A percentile compares a stretch with the other conserved stretches of the same genome.
These are phyloP conservation scores for Tolypocladium pustulatum DNA, from an alignment of 2,329 filamentous ascomycete genomes.

Conservation along the genomic window DNA sequence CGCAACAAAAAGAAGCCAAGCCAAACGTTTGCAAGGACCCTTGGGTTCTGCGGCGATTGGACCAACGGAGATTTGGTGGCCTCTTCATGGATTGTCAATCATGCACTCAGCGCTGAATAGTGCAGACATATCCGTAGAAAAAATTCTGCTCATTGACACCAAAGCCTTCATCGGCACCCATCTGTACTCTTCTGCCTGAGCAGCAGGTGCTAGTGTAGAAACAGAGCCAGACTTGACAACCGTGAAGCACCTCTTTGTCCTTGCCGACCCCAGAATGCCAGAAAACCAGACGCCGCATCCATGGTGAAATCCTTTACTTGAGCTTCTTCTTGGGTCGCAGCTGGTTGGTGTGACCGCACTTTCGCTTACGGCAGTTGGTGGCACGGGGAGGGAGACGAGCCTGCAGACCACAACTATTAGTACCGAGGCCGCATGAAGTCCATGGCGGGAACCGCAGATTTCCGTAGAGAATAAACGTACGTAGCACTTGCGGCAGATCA, in stretches of 20 bases:
- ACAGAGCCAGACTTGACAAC: constrained; percentile 25
- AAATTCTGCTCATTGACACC: constrained; percentile 1
- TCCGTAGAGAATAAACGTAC: constrained; percentile 43
- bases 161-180: constrained; percentile 18
- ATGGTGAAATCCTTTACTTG: constrained; percentile 48
- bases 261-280: constrained; percentile 27
- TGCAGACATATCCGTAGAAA: not conserved
- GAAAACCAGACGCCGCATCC: constrained; percentile 34
- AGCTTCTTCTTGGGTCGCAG: constrained; percentile 99
- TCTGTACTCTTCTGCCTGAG: constrained; percentile 26
- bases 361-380: constrained; percentile 99
- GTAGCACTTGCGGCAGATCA: constrained; percentile 99
- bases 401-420: constrained; percentile 21
- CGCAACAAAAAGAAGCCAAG: not conserved
- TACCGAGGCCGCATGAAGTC: not conserved
- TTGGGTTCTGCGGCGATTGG: not conserved
- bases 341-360: constrained; percentile 99
- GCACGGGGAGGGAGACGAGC: constrained; percentile 91
- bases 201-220: constrained; percentile 30
- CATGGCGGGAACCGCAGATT: not conserved
- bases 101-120: not conserved
- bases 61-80: not conserved
- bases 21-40: too few species aligned
- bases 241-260: constrained; percentile 23
- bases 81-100: not conserved